Evolutionary conservation across 2,329 filamentous ascomycete species (phyloP).

Genomic region (Hypoxylon sp.): DNA sequence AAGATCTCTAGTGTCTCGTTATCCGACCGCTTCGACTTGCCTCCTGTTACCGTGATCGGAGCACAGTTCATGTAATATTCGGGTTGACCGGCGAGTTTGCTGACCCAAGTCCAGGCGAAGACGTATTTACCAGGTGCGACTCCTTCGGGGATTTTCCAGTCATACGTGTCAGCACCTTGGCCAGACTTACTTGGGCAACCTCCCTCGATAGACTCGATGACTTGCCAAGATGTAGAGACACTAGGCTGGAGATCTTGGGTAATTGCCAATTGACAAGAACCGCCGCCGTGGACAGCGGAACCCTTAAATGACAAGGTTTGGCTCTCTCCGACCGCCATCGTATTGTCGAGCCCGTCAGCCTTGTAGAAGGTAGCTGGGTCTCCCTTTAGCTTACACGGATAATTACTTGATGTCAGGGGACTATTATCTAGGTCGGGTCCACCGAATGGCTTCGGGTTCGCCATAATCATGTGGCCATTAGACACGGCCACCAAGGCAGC

Average conservation of each 20-base stretch:
- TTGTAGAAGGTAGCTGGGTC: slow-evolving; percentile 51
- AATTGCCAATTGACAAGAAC: slow-evolving; percentile 80
- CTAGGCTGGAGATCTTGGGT: slow-evolving; percentile 69
- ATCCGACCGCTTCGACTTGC: slow-evolving; percentile 46
- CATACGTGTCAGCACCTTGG: slow-evolving; percentile 62
- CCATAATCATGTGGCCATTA: slow-evolving; percentile 77
- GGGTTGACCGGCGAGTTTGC: slow-evolving; percentile 76
- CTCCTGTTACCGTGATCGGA: slow-evolving; percentile 68
- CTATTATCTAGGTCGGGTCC: slow-evolving; percentile 65
- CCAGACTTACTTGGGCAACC: slow-evolving; percentile 72
- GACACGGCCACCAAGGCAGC: slow-evolving; percentile 64
- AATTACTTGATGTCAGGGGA: slow-evolving; percentile 71
- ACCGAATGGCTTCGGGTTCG: slow-evolving; percentile 68
- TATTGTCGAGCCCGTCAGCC: slow-evolving; percentile 60
- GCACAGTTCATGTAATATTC: slow-evolving; percentile 84
- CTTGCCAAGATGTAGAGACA: slow-evolving; percentile 70
- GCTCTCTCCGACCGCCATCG: slow-evolving; percentile 57
- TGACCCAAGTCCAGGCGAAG: slow-evolving; percentile 83
- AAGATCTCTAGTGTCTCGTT: slow-evolving; percentile 55
- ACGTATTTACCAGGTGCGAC: slow-evolving; percentile 75
- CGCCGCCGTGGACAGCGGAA: slow-evolving; percentile 77
- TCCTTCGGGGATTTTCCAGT: slow-evolving; percentile 72
- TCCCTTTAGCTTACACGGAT: slow-evolving; percentile 73
- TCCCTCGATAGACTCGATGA: slow-evolving; percentile 78
- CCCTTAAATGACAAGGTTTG: slow-evolving; percentile 71